Evolutionary conservation across 345 rosid species (phyloP), one percentile per base, ranked within the genome.

Genomic region (Melaleuca quinquenervia): DNA sequence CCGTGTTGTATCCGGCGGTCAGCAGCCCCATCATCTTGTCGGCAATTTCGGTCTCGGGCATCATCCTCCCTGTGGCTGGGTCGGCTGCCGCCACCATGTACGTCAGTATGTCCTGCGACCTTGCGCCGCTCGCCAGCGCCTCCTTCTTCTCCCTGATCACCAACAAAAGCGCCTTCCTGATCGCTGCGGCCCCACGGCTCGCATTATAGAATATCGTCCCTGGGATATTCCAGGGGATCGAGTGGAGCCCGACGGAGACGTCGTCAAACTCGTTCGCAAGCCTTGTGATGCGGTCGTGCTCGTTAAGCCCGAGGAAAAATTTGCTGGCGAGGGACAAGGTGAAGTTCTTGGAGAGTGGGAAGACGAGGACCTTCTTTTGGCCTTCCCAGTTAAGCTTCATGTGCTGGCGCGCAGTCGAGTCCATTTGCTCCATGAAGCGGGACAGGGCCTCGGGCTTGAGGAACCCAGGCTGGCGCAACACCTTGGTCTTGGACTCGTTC

Each of bases 21-120:
- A 93, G 58, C 52, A 91, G 55, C 20, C 94, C 94, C 93, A 93
- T 90, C 20, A 91, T 86, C 84, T 91, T 91, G 82, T 89, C 93
- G 5, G 92, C 92, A 52, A 93, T 91, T 84, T 93, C 94, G 10
- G 84, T 70, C 86, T 91, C 93, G 11, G 92, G 83, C 93, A 88
- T 91, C 85, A 75, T 80, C 85, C 87, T 87, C 5, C 94, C 89
- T 6, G 87, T 83, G 70, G 54, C 60, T 3, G 88, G 84, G 54
- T 91, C 92, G 13, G 90, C 58, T 44, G 89, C 90, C 21, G 82
- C 82, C 50, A 91, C 86, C 91, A 91, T 86, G 56, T 84, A 88
- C 36, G 91, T 82, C 32, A 90, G 86, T 27, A 91, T 89, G 75
- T 91, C 93, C 41, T 74, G 88, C 84, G 22, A 22, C 11, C 87